A percentile compares a stretch with the other conserved stretches of the same genome.
Conservation (phyloP, 192 early-diverging fungal genomes). For the Coemansia guatemalensis region DNA sequence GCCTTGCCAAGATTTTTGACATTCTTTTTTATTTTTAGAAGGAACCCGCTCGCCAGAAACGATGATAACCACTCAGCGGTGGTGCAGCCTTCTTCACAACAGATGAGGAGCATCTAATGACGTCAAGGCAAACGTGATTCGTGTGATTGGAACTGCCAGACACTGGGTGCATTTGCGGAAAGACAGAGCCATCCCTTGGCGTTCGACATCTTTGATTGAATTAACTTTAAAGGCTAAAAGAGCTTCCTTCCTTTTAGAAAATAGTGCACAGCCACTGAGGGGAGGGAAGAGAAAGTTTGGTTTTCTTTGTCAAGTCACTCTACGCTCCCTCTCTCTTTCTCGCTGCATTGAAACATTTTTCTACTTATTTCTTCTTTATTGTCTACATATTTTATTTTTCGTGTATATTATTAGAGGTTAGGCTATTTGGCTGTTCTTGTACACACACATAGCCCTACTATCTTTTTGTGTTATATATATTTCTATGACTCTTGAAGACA, state of each 20-base stretch:
- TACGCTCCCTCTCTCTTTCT: neutral
- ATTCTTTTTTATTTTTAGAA: too few relatives aligned
- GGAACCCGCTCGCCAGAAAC: too few relatives aligned
- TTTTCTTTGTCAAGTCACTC: neutral
- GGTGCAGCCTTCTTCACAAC: too few relatives aligned
- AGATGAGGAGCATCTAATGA: neutral
- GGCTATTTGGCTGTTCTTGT: neutral
- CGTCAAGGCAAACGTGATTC: neutral
- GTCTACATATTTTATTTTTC: constrained; percentile 6
- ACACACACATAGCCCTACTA: neutral
- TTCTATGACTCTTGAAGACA: constrained; percentile 32
- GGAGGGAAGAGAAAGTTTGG: constrained; percentile 6
- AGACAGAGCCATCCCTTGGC: constrained; percentile 10
- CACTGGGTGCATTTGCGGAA: constrained; percentile 3
- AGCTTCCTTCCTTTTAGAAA: neutral
- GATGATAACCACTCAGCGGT: too few relatives aligned
- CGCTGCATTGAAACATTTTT: constrained; percentile 3
- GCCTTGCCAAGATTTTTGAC: too few relatives aligned
- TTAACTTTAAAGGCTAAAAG: neutral
- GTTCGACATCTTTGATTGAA: neutral
- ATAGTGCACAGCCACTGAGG: neutral
- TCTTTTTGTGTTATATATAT: constrained; percentile 2
- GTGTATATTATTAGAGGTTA: neutral
- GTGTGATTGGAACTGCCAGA: constrained; percentile 1
- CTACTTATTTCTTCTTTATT: constrained; percentile 5